phyloP scores from a whole-genome alignment of 257 asterid genomes.

The Solanum phureja region DNA sequence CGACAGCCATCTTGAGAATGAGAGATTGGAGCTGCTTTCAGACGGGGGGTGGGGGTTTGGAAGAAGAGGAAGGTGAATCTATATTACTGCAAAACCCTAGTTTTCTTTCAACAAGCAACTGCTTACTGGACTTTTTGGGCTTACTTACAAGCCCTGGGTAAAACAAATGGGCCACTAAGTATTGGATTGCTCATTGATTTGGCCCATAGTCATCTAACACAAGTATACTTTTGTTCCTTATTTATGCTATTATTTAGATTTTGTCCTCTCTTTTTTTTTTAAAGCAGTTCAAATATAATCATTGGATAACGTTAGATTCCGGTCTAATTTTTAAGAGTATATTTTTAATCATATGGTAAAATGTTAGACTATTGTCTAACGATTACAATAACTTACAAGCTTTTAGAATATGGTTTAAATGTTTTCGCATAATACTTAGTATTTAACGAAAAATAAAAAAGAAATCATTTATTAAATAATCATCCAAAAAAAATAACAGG shows the following conservation, averaged over 20 bases:
- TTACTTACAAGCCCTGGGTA: neutral
- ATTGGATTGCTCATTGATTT: neutral
- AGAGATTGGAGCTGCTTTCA: neutral
- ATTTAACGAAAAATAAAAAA: neutral
- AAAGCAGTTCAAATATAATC: too few species aligned
- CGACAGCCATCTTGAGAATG: neutral
- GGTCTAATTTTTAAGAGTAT: neutral
- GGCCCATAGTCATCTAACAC: neutral
- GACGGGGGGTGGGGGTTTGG: neutral
- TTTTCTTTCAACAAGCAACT: neutral
- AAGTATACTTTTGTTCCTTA: neutral
- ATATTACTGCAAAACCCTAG: neutral
- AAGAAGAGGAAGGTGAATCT: neutral
- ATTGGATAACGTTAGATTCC: neutral
- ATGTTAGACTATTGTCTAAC: neutral
- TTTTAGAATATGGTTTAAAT: neutral
- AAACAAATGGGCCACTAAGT: neutral
- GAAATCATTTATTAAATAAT: neutral
- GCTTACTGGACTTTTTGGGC: neutral
- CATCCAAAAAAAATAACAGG: neutral
- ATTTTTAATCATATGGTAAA: neutral
- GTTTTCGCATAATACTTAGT: neutral
- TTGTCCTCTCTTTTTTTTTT: neutral
- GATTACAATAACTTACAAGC: neutral
- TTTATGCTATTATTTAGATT: neutral